Evolutionary conservation across 1,284 basidiomycete genomes (phyloP).

Genomic region (Tilletia setariae): DNA sequence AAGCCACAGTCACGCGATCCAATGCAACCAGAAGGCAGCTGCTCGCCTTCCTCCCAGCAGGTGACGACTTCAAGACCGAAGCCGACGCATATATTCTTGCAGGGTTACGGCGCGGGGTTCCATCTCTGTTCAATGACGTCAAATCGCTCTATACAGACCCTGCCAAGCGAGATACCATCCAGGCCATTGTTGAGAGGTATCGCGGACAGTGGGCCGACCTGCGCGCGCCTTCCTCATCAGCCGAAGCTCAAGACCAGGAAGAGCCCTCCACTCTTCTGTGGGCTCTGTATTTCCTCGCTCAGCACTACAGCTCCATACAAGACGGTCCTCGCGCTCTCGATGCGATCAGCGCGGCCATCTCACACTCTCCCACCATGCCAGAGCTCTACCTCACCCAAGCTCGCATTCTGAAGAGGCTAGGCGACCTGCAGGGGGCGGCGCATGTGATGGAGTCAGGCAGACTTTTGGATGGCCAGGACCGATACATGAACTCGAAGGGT

Average conservation of each 20-base stretch:
- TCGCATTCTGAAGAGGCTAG: conserved; percentile 79
- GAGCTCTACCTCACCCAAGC: conserved; percentile 83
- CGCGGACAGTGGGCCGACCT: conserved; percentile 33
- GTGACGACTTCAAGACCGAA: conserved; percentile 67
- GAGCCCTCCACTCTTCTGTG: conserved; percentile 87
- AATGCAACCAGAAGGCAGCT: conserved; percentile 1
- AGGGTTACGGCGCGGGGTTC: conserved; percentile 79
- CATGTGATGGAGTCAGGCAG: conserved; percentile 77
- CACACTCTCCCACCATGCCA: conserved; percentile 88
- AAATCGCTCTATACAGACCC: conserved; percentile 75
- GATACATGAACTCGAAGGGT: conserved; percentile 90
- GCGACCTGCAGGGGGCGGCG: conserved; percentile 75
- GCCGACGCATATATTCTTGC: conserved; percentile 69
- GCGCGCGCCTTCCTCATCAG: not conserved
- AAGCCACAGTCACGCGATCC: not conserved
- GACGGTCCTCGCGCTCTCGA: conserved; percentile 62
- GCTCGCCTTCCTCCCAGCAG: conserved; percentile 18
- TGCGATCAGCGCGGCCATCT: conserved; percentile 66
- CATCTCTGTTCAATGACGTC: conserved; percentile 88
- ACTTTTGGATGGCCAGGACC: conserved; percentile 84
- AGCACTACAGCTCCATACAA: conserved; percentile 70
- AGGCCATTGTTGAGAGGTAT: conserved; percentile 62
- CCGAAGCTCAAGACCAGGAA: conserved; percentile 49
- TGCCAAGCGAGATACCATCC: conserved; percentile 67
- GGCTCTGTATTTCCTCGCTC: conserved; percentile 90